These are phyloP conservation scores for Talaromyces sp. DNA, from an alignment of 2,329 filamentous ascomycete genomes.

Conservation along the genomic window DNA sequence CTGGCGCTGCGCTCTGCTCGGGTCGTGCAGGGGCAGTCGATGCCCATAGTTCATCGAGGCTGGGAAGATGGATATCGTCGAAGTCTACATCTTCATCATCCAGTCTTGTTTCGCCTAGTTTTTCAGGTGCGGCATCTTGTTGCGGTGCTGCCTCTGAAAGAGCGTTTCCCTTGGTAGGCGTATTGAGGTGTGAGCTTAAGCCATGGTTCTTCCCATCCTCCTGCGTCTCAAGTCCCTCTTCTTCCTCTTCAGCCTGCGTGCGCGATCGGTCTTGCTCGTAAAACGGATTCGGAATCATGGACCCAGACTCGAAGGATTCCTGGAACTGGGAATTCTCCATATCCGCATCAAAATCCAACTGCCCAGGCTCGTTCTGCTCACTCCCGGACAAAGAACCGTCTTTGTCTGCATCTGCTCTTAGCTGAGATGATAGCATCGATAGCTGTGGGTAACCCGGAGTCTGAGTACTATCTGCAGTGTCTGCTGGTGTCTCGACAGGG, in stretches of 20 bases:
- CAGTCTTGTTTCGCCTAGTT: neutral
- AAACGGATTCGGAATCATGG: conserved; percentile 26
- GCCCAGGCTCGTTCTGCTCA: neutral
- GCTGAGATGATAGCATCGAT: neutral
- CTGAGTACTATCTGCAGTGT: neutral
- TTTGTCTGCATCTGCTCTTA: neutral
- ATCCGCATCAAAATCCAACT: neutral
- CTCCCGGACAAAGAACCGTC: neutral
- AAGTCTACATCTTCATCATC: neutral
- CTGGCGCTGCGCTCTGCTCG: neutral
- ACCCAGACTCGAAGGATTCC: neutral
- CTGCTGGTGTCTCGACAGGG: neutral
- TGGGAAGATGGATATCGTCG: conserved; percentile 2
- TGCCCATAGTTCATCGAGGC: conserved; percentile 8
- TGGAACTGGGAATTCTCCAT: neutral
- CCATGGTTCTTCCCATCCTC: neutral
- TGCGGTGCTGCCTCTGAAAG: neutral
- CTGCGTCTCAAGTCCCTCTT: neutral
- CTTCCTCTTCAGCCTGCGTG: neutral
- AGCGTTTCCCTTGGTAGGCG: neutral
- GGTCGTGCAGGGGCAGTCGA: conserved; percentile 13
- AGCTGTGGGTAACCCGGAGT: neutral
- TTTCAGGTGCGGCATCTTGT: neutral
- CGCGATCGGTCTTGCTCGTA: conserved; percentile 21
- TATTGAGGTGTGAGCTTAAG: neutral